Evolutionary conservation across 768 basidiomycete genomes (phyloP).

Genomic region (Amanita muscaria): DNA sequence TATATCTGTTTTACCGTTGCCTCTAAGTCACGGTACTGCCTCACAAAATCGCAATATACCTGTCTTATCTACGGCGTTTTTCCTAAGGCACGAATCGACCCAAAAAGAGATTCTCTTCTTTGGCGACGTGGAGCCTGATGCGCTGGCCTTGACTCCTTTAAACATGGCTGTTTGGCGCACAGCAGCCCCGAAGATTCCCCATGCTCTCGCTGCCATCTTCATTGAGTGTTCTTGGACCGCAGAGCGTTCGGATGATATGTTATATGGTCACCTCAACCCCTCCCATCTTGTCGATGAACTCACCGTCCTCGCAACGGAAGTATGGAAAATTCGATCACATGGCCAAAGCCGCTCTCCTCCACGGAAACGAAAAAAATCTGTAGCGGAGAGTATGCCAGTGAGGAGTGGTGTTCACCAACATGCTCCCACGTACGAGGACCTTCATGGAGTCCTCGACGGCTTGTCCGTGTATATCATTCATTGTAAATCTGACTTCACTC

Average conservation of each 20-base stretch:
- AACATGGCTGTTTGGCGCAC: conserved; percentile 72
- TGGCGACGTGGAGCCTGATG: conserved; percentile 89
- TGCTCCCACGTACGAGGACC: conserved; percentile 28
- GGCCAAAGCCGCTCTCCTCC: conserved; percentile 21
- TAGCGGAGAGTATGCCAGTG: conserved; percentile 8
- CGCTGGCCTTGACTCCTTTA: conserved; percentile 45
- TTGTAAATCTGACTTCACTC: conserved; percentile 66
- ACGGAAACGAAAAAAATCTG: conserved; percentile 31
- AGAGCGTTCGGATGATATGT: conserved; percentile 51
- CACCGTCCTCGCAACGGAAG: conserved; percentile 54
- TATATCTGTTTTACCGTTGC: conserved; percentile 58
- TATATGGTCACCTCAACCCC: conserved; percentile 86
- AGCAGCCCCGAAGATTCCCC: conserved; percentile 70
- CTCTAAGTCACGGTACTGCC: conserved; percentile 56
- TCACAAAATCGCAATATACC: conserved; percentile 34
- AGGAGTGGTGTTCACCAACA: background rate
- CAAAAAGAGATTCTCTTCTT: conserved; percentile 81
- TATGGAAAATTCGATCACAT: conserved; percentile 31
- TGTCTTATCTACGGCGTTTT: conserved; percentile 82
- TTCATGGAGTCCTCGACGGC: conserved; percentile 46
- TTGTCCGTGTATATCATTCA: conserved; percentile 75
- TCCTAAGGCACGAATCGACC: conserved; percentile 59
- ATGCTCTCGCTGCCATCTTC: conserved; percentile 68
- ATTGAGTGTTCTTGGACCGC: conserved; percentile 91
- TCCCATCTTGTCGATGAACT: conserved; percentile 75